A percentile compares a stretch with the other conserved stretches of the same genome.
Evolutionary conservation across 1,284 basidiomycete genomes (phyloP).

Genomic region (Fomitopsis schrenkii): DNA sequence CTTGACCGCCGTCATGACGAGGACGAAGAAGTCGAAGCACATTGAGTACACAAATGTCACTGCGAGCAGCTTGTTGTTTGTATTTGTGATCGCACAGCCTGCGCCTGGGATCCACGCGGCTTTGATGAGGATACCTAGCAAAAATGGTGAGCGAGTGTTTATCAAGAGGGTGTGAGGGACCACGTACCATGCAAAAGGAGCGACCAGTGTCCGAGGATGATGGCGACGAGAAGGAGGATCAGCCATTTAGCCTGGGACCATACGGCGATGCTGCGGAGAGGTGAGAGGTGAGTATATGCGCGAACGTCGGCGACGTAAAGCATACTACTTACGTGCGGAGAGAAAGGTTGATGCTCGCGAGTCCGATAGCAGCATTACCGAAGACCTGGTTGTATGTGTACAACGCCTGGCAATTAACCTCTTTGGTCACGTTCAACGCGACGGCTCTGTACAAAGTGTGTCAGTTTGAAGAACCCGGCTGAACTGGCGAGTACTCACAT

Average conservation of each 20-base stretch:
- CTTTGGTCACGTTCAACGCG: slow-evolving; percentile 50
- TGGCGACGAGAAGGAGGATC: slow-evolving; percentile 43
- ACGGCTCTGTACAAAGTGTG: slow-evolving; percentile 36
- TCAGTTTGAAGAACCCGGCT: background rate
- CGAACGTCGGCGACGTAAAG: background rate
- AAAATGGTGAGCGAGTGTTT: slow-evolving; percentile 8
- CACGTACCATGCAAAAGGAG: slow-evolving; percentile 59
- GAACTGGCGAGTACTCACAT: slow-evolving; percentile 44
- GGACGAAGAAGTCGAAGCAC: slow-evolving; percentile 28
- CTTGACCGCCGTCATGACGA: slow-evolving; percentile 38
- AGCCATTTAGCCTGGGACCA: slow-evolving; percentile 64
- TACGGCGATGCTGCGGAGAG: slow-evolving; percentile 54
- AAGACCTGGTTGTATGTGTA: slow-evolving; percentile 73
- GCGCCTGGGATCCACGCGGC: slow-evolving; percentile 49
- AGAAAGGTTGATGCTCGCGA: slow-evolving; percentile 73
- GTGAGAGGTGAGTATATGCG: slow-evolving; percentile 7
- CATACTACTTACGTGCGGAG: slow-evolving; percentile 54
- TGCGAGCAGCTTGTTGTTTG: background rate
- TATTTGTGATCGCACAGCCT: background rate
- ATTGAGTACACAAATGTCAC: slow-evolving; percentile 13
- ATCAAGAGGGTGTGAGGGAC: slow-evolving; percentile 6
- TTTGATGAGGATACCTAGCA: slow-evolving; percentile 53
- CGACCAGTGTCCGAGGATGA: slow-evolving; percentile 72
- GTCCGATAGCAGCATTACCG: slow-evolving; percentile 66
- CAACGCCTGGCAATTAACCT: slow-evolving; percentile 61